Percentiles rank a stretch among this genome's conserved stretches.
These are phyloP conservation scores for Podospora comata DNA, from an alignment of 495 filamentous ascomycete genomes.

Conservation along the genomic window DNA sequence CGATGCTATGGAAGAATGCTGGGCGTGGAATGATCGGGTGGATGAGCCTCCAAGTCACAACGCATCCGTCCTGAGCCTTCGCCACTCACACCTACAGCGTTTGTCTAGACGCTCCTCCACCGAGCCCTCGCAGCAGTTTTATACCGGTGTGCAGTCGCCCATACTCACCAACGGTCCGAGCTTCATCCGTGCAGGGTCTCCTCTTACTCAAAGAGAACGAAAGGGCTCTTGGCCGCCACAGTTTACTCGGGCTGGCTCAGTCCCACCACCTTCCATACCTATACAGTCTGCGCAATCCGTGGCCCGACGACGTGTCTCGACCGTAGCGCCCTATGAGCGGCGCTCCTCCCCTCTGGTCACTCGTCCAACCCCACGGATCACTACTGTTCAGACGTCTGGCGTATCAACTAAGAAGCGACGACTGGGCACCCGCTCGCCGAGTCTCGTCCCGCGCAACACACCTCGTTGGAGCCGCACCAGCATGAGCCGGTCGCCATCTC, in stretches of 20 bases:
- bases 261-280: slow-evolving; percentile 37
- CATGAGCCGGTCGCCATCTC: slow-evolving; percentile 34
- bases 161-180: slow-evolving; percentile 31
- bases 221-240: slow-evolving; percentile 41
- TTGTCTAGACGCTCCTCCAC: slow-evolving; percentile 35
- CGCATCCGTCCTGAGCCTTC: slow-evolving; percentile 38
- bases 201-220: slow-evolving; percentile 38
- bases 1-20: slow-evolving; percentile 56
- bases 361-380: slow-evolving; percentile 28
- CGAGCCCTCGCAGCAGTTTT: slow-evolving; percentile 37
- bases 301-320: slow-evolving; percentile 38
- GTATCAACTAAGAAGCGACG: slow-evolving; percentile 37
- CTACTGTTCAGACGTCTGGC: slow-evolving; percentile 11
- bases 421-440: slow-evolving; percentile 41
- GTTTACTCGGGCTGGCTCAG: slow-evolving; percentile 44
- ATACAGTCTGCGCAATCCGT: slow-evolving; percentile 30
- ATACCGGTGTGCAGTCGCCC: slow-evolving; percentile 31
- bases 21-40: slow-evolving; percentile 50
- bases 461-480: slow-evolving; percentile 46
- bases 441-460: slow-evolving; percentile 42
- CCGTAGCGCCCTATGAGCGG: slow-evolving; percentile 32
- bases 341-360: slow-evolving; percentile 37
- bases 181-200: slow-evolving; percentile 35
- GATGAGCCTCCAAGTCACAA: slow-evolving; percentile 44
- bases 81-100: slow-evolving; percentile 34